Conservation (phyloP, 164 flowering plant species). For the Pachysandra terminalis region DNA sequence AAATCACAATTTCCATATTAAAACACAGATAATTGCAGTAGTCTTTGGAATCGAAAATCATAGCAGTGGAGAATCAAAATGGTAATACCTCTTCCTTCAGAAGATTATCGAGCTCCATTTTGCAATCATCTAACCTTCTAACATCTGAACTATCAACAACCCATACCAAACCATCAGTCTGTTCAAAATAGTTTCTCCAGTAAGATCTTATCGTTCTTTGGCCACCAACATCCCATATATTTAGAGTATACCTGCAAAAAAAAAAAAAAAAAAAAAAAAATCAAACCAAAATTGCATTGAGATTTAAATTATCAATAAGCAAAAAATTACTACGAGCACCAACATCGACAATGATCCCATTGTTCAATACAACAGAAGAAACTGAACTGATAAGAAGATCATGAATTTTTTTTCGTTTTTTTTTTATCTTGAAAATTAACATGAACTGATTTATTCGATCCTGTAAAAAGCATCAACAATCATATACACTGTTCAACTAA, state of each 20-base stretch:
- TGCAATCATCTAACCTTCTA: constrained; percentile 88
- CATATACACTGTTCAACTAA: neutral
- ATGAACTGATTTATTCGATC: neutral
- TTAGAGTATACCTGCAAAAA: constrained; percentile 67
- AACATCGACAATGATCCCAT: neutral
- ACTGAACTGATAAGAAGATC: neutral
- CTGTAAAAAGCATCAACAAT: neutral
- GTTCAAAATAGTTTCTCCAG: constrained; percentile 99
- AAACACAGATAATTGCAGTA: neutral
- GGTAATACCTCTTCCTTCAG: constrained; percentile 89
- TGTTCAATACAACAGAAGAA: neutral
- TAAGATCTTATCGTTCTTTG: constrained; percentile 93
- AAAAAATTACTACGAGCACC: neutral
- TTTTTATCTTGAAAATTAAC: neutral
- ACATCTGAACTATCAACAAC: constrained; percentile 99
- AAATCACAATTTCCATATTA: neutral
- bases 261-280: too few species aligned
- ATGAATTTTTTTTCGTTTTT: too few species aligned
- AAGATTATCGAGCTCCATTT: constrained; percentile 86
- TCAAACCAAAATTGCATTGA: neutral
- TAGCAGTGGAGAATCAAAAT: neutral
- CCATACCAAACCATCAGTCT: constrained; percentile 98
- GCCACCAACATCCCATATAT: constrained; percentile 99
- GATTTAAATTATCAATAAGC: neutral
- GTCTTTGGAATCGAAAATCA: neutral